Conservation (phyloP, 768 basidiomycete species). For the Thelephora aurantiotincta region DNA sequence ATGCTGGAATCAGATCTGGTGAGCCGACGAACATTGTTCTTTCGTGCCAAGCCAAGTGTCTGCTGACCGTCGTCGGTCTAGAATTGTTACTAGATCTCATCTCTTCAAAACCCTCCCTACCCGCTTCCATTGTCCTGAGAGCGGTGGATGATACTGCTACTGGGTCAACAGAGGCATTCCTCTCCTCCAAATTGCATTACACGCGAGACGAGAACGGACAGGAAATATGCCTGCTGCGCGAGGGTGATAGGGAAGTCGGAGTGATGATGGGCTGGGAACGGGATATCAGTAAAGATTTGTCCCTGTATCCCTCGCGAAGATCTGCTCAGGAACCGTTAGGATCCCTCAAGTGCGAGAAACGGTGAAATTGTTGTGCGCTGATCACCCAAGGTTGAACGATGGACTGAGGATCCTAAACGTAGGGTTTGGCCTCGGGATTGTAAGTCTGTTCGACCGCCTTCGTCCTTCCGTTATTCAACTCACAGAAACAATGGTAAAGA, state of each 20-base stretch:
- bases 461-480: background rate
- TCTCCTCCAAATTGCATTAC: slow-evolving; percentile 57
- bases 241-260: slow-evolving; percentile 67
- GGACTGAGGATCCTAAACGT: slow-evolving; percentile 70
- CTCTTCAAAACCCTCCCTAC: slow-evolving; percentile 25
- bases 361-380: slow-evolving; percentile 44
- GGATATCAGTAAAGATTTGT: slow-evolving; percentile 46
- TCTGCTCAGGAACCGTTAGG: slow-evolving; percentile 13
- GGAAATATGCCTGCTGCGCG: slow-evolving; percentile 62
- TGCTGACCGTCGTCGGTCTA: slow-evolving; percentile 14
- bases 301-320: background rate
- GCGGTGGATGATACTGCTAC: slow-evolving; percentile 40
- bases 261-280: slow-evolving; percentile 99
- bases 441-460: slow-evolving; percentile 21
- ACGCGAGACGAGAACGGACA: slow-evolving; percentile 59
- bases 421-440: slow-evolving; percentile 91
- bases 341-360: slow-evolving; percentile 54
- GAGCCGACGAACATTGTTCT: slow-evolving; percentile 13
- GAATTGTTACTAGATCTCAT: slow-evolving; percentile 62
- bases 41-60: slow-evolving; percentile 1
- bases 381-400: slow-evolving; percentile 28
- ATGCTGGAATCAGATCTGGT: slow-evolving; percentile 90
- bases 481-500: slow-evolving; percentile 27
- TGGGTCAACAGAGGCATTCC: slow-evolving; percentile 52
- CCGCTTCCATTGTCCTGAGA: slow-evolving; percentile 25